Evolutionary conservation across 805 yeast genomes (phyloP).

Genomic region (Myxozyma melibiosi): DNA sequence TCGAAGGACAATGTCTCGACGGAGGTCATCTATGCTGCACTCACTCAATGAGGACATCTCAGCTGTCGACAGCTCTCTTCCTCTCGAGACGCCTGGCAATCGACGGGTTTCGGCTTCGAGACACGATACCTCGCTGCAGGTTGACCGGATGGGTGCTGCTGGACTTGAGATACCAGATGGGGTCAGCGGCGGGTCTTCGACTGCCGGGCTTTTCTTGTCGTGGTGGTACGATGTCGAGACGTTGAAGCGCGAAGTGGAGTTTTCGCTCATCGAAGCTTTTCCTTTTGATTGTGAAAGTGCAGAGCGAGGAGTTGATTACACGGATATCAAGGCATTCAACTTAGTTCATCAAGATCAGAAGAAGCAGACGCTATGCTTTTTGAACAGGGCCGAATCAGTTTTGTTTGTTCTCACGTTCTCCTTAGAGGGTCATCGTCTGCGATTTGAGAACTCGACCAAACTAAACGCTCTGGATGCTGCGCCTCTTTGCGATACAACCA

Average conservation of each 20-base stretch:
- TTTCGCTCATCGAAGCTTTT: conserved; percentile 24
- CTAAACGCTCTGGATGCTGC: conserved; percentile 45
- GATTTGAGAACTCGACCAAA: conserved; percentile 42
- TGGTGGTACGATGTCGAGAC: conserved; percentile 30
- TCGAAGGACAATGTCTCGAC: conserved; percentile 27
- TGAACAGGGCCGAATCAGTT: background rate
- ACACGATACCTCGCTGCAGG: conserved; percentile 23
- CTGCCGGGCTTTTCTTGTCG: conserved; percentile 7
- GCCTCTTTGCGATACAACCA: conserved; percentile 40
- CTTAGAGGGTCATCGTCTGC: conserved; percentile 36
- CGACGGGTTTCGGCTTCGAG: conserved; percentile 18
- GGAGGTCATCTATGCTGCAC: conserved; percentile 26
- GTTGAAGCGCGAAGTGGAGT: conserved; percentile 38
- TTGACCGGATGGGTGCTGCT: conserved; percentile 45
- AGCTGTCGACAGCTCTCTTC: background rate
- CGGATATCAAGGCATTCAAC: no score
- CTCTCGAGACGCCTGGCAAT: conserved; percentile 4
- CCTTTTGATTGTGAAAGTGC: conserved; percentile 11
- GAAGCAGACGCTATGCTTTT: conserved; percentile 35
- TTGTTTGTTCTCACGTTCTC: conserved; percentile 55
- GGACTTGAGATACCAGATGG: conserved; percentile 8
- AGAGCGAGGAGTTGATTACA: no score
- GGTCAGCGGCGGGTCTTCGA: conserved; percentile 1
- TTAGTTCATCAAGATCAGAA: conserved; percentile 46
- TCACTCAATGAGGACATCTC: conserved; percentile 17